Conservation (phyloP, 2,329 filamentous ascomycete species). For the Aspergillus sp. region DNA sequence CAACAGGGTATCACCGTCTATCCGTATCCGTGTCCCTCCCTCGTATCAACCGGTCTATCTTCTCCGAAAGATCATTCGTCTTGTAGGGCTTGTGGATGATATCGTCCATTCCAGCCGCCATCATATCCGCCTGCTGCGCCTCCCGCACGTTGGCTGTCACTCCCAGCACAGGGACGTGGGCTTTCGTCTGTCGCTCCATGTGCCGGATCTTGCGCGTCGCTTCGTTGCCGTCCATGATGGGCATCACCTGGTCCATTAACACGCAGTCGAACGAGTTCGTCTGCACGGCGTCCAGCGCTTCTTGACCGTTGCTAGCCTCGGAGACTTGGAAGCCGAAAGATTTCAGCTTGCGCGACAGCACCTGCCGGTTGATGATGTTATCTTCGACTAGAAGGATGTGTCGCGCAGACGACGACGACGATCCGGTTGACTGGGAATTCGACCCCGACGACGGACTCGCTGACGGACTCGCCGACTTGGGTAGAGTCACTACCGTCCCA, state of each 20-base stretch:
- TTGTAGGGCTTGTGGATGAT: conserved; percentile 79
- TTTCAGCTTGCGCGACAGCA: conserved; percentile 38
- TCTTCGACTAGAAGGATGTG: conserved; percentile 45
- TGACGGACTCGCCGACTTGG: not conserved
- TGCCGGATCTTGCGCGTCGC: conserved; percentile 69
- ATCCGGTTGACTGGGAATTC: not conserved
- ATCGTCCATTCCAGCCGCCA: conserved; percentile 72
- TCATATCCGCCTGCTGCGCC: conserved; percentile 70
- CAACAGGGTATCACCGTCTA: not conserved
- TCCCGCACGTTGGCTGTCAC: conserved; percentile 72
- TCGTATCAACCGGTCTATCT: conserved; percentile 58
- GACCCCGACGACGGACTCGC: not conserved
- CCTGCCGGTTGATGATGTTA: conserved; percentile 44
- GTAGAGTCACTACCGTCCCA: not conserved
- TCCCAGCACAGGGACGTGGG: conserved; percentile 34
- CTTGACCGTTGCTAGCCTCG: conserved; percentile 40
- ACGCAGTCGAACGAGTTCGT: conserved; percentile 57
- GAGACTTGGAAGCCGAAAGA: conserved; percentile 36
- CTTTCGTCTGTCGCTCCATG: conserved; percentile 54
- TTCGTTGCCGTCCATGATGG: conserved; percentile 77
- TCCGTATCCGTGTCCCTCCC: not conserved
- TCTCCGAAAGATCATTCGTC: conserved; percentile 68
- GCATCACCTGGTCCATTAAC: conserved; percentile 82
- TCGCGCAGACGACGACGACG: not conserved
- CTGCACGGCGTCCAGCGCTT: conserved; percentile 44